These are phyloP conservation scores for Astrephomene gubernaculifera DNA, from an alignment of 139 green algal species.

Conservation along the genomic window DNA sequence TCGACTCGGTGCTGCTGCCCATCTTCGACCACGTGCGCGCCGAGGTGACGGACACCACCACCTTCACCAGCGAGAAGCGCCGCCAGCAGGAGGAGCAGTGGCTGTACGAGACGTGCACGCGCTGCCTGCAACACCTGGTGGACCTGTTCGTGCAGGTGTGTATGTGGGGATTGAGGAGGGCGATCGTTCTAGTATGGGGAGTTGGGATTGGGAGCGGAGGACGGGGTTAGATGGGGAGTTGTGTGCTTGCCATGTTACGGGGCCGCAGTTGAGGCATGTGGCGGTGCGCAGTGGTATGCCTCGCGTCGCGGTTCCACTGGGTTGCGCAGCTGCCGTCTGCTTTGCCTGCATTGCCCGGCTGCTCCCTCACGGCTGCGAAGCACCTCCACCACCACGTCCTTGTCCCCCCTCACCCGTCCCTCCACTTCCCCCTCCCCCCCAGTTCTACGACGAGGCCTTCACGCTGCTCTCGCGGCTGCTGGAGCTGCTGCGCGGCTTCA, in stretches of 20 bases:
- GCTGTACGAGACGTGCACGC: slow-evolving; percentile 98
- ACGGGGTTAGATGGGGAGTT: too few species aligned
- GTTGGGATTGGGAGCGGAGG: too few species aligned
- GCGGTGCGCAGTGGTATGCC: too few species aligned
- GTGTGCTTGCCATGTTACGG: too few species aligned
- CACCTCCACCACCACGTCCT: not conserved
- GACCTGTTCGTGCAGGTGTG: slow-evolving; percentile 85
- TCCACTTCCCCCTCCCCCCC: too few species aligned
- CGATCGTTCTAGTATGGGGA: not conserved
- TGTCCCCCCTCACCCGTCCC: not conserved
- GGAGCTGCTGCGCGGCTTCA: slow-evolving; percentile 85
- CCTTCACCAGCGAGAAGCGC: slow-evolving; percentile 85
- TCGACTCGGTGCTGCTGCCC: slow-evolving; percentile 95
- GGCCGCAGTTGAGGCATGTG: too few species aligned
- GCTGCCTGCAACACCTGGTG: slow-evolving; percentile 95
- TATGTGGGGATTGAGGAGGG: not conserved
- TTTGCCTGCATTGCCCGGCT: too few species aligned
- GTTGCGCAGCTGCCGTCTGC: too few species aligned
- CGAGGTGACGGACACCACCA: slow-evolving; percentile 91
- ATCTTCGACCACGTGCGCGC: slow-evolving; percentile 98
- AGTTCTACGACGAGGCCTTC: slow-evolving; percentile 56
- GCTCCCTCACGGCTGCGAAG: too few species aligned
- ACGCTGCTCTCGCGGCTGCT: slow-evolving; percentile 82
- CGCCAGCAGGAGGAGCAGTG: slow-evolving; percentile 88
- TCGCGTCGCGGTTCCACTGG: too few species aligned